Evolutionary conservation across 192 early-diverging fungal species (phyloP).

Genomic region (Linderina pennispora): DNA sequence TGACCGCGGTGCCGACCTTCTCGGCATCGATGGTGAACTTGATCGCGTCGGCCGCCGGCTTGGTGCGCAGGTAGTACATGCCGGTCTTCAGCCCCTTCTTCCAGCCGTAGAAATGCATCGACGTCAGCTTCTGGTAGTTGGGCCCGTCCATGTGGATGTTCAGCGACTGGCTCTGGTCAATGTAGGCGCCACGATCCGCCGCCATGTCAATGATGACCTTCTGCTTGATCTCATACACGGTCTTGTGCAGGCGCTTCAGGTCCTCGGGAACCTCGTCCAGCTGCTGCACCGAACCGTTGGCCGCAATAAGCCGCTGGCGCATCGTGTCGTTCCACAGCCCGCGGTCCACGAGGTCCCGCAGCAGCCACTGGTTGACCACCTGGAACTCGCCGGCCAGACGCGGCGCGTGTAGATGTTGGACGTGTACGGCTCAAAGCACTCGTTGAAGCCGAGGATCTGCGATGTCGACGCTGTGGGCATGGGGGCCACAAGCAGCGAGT

Average conservation of each 20-base stretch:
- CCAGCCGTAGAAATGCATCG: conserved; percentile 99
- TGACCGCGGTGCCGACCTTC: conserved; percentile 35
- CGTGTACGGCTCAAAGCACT: conserved; percentile 92
- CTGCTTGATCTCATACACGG: conserved; percentile 93
- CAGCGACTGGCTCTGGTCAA: conserved; percentile 94
- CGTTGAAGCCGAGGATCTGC: conserved; percentile 97
- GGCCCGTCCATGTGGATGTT: conserved; percentile 95
- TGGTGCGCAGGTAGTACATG: conserved; percentile 96
- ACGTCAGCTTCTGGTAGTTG: conserved; percentile 89
- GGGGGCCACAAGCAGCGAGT: conserved; percentile 90
- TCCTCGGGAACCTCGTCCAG: conserved; percentile 74
- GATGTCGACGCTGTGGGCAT: conserved; percentile 98
- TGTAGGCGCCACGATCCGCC: conserved; percentile 93
- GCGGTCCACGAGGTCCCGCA: conserved; percentile 91
- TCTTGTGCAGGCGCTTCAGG: conserved; percentile 95
- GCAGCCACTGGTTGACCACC: conserved; percentile 93
- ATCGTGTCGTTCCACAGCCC: conserved; percentile 90
- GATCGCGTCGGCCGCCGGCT: conserved; percentile 95
- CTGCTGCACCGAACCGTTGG: conserved; percentile 81
- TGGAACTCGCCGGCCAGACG: conserved; percentile 98
- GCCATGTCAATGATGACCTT: conserved; percentile 93
- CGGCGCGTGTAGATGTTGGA: conserved; percentile 96
- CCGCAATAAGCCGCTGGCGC: conserved; percentile 91
- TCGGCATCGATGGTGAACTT: conserved; percentile 96
- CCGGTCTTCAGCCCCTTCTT: conserved; percentile 97